Percentiles rank a stretch among this genome's conserved stretches.
phyloP scores from a whole-genome alignment of 2,329 filamentous ascomycete genomes.

The Clonostachys rosea region DNA sequence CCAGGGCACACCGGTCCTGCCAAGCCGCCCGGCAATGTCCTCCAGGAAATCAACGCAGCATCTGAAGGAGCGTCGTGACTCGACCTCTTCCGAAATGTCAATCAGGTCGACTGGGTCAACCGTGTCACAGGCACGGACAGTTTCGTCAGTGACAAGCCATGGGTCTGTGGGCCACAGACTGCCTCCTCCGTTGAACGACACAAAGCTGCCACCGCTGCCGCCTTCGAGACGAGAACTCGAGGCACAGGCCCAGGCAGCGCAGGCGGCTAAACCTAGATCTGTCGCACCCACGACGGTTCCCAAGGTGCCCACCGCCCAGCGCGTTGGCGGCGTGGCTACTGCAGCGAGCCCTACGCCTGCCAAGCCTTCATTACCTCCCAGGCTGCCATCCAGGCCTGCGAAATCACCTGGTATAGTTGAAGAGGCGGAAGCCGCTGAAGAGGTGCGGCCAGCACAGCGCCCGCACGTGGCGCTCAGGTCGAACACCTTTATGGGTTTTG shows the following conservation, averaged over 20 bases:
- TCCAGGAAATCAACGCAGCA: neutral
- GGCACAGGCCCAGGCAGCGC: slow-evolving; percentile 24
- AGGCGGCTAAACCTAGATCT: slow-evolving; percentile 2
- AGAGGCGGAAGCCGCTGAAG: neutral
- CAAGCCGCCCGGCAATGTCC: neutral
- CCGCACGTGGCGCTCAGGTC: neutral
- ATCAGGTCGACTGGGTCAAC: slow-evolving; percentile 48
- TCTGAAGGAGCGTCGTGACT: slow-evolving; percentile 30
- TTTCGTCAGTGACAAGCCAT: slow-evolving; percentile 42
- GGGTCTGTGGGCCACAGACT: slow-evolving; percentile 40
- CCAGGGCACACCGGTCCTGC: slow-evolving; percentile 22
- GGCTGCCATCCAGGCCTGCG: slow-evolving; percentile 43
- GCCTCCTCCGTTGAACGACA: slow-evolving; percentile 49
- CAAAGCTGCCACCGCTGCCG: slow-evolving; percentile 53
- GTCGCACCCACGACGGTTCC: neutral
- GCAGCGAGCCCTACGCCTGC: slow-evolving; percentile 11
- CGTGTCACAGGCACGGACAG: slow-evolving; percentile 38
- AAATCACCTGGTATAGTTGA: slow-evolving; percentile 6
- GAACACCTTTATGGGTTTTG: neutral
- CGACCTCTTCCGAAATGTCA: slow-evolving; percentile 54
- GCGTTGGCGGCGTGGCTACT: neutral
- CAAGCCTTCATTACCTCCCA: slow-evolving; percentile 40
- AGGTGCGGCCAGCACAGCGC: neutral
- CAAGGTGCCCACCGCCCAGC: slow-evolving; percentile 1
- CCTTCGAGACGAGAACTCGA: slow-evolving; percentile 51